Base-by-base conservation (phyloP, 106 monocot genomes). In the Dendrobium officinale region DNA sequence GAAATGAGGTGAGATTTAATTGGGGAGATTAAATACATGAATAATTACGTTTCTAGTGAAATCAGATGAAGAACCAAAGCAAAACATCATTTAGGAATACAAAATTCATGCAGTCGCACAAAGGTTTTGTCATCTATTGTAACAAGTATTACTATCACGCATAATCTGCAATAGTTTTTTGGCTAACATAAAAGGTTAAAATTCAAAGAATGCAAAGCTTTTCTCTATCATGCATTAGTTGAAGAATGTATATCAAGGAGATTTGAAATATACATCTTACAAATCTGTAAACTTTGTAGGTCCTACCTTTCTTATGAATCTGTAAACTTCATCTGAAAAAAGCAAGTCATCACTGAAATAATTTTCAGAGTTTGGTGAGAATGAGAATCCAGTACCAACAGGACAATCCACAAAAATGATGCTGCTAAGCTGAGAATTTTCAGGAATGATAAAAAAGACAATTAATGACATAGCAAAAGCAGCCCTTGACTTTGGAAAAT, bases 311-410 rank as follows among this genome's bases (percentile, higher is more conserved):
- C 11, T 70, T 70, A 70, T 70, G 24, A 70, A 70, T 33, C 70
- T 70, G 33, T 70, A 37, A 31, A 70, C 16, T 70, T 70, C 70
- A 70, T 70, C 33, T 33, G 70, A 70, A 70, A 33, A 70, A 70
- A 22, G 37, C 15, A 15, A 4, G 18, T 74, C 43, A 42, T 74
- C 74, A 74, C 43, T 74, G 41, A 20, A 18, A 74, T 74, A 43
- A 74, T n/a, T 43, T 74, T 74, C 10, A 43, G 74, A 43, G 43
- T 16, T 41, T 1, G 41, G 43, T 42, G 74, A 74, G 74, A 42
- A 74, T 20, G 42, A 74, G 20, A 74, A 74, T 74, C 74, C 74
- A 42, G 42, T 74, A 42, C 74, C 74, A 43, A 43, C 43, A 43
- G 74, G 74, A 11, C 19, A 42, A 43, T 74, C 74, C 43, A 74